Evolutionary conservation across 73 alveolate species (phyloP), one percentile per base, ranked within the genome.

Genomic region (Tetrahymena elliotti): DNA sequence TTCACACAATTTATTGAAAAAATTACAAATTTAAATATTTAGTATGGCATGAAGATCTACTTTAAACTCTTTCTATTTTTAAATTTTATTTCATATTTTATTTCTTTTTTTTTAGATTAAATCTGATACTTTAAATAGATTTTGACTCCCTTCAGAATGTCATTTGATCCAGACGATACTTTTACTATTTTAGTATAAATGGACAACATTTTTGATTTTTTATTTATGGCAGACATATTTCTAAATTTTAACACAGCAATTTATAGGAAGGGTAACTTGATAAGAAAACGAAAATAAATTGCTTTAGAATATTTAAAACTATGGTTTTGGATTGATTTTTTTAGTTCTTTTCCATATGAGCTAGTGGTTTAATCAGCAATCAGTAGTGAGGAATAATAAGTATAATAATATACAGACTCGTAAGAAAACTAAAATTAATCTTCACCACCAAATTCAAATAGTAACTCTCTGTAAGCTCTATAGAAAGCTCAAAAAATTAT

Each of bases 241-340:
- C 83, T 97, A 6, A 95, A 93, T 93, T 93, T 95, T 47, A 97
- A 97, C 54, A 95, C 98, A 36, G 98, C 98, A 35, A 95, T 93
- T 40, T 95, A 93, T 68, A 47, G 95, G 35, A 96, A 97, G 31
- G 98, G 98, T 13, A 37, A 94, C 36, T 93, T 96, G n/a, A 93
- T 96, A n/a, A 52, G 93, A 53, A 93, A 97, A 83, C 33, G 98
- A 39, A 94, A 83, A 37, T 35, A 35, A 38, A 97, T 97, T 34
- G 34, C 84, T 10, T 6, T 31, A 27, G 84, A 94, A 31, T 97
- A 97, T 93, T 35, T 97, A 24, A 97, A 93, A 93, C 35, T 92
- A 35, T 97, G 98, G 97, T 97, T 97, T 83, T 84, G 97, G 95
- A 52, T 97, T 18, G 98, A 97, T 93, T 94, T 94, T 22, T 83